Percentiles rank a stretch among this genome's conserved stretches.
These are phyloP conservation scores for Crepidotus variabilis DNA, from an alignment of 768 basidiomycete genomes.

Conservation along the genomic window DNA sequence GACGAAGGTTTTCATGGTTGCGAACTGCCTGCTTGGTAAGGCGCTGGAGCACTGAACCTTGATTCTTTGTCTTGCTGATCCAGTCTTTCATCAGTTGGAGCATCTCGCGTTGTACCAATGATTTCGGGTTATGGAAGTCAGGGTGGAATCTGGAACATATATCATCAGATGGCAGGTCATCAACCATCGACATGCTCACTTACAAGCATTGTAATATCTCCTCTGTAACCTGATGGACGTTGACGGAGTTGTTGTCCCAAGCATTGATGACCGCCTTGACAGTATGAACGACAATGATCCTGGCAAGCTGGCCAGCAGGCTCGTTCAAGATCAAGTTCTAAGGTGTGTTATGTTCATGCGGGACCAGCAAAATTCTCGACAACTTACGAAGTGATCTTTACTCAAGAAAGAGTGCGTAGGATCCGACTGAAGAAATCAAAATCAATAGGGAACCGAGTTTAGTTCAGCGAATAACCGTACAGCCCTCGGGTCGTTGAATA, in stretches of 20 bases:
- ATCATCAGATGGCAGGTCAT: background rate
- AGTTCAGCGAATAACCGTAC: conserved; percentile 36
- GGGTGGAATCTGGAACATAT: conserved; percentile 66
- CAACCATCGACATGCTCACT: conserved; percentile 16
- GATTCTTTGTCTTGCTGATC: conserved; percentile 46
- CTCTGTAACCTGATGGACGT: conserved; percentile 54
- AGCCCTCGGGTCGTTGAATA: conserved; percentile 80
- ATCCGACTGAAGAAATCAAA: conserved; percentile 52
- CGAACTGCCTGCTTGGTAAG: conserved; percentile 65
- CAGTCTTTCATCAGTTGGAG: conserved; percentile 61
- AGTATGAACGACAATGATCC: conserved; percentile 65
- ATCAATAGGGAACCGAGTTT: background rate
- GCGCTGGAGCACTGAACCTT: conserved; percentile 48
- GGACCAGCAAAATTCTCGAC: background rate
- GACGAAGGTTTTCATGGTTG: conserved; percentile 67
- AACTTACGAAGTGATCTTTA: conserved; percentile 84
- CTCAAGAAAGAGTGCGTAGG: conserved; percentile 88
- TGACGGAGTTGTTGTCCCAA: conserved; percentile 70
- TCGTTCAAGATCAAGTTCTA: conserved; percentile 81
- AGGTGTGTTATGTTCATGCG: conserved; percentile 5
- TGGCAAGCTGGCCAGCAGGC: conserved; percentile 74
- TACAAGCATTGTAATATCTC: conserved; percentile 68
- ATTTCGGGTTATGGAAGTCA: conserved; percentile 65
- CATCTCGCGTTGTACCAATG: conserved; percentile 75
- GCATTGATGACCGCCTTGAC: conserved; percentile 71